Evolutionary conservation across 192 early-diverging fungal genomes (phyloP).

Genomic region (Entomortierella beljakovae): DNA sequence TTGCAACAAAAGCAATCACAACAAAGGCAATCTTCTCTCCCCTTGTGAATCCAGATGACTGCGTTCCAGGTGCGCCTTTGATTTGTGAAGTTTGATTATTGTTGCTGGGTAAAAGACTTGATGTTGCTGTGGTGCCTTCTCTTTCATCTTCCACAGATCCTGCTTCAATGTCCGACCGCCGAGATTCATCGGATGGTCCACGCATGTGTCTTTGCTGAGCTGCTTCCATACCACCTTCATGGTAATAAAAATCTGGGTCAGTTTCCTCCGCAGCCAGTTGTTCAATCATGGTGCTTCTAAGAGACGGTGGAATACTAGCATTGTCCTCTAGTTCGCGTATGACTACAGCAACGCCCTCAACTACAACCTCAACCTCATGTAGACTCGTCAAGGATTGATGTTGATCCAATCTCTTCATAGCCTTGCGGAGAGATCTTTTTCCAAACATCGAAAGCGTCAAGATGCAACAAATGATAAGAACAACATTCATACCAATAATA

Average conservation of each 20-base stretch:
- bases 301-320: constrained; percentile 21
- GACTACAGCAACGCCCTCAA: constrained; percentile 32
- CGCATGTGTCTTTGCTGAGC: constrained; percentile 12
- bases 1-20: constrained; percentile 30
- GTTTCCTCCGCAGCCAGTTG: constrained; percentile 30
- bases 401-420: constrained; percentile 48
- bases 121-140: neutral
- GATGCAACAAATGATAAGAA: constrained; percentile 52
- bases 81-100: neutral
- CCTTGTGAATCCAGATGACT: constrained; percentile 48
- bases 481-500: constrained; percentile 57
- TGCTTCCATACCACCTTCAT: constrained; percentile 14
- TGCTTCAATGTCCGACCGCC: neutral
- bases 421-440: constrained; percentile 55
- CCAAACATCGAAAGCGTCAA: constrained; percentile 56
- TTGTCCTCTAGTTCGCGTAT: constrained; percentile 33
- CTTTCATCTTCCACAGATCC: neutral
- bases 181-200: neutral
- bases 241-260: constrained; percentile 9
- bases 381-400: constrained; percentile 31
- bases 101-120: neutral
- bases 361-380: constrained; percentile 25
- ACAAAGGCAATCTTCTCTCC: constrained; percentile 50
- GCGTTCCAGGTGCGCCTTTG: no score
- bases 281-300: constrained; percentile 21